phyloP scores from a whole-genome alignment of 495 filamentous ascomycete genomes.

The Lentithecium fluviatile region DNA sequence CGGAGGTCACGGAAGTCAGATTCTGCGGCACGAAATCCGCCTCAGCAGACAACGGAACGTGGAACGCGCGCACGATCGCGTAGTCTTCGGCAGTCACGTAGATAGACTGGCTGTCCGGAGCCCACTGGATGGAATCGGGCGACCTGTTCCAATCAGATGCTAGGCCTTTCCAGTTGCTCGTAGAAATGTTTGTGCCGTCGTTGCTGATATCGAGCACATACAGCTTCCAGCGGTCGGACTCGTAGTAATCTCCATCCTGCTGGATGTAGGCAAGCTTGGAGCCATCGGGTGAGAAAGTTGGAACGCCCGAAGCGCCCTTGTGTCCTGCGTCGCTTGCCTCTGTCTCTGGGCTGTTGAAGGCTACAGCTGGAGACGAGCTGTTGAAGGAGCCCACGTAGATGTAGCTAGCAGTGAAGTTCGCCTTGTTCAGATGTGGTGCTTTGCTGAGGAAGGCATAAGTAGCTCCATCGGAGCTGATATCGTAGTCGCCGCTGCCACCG shows the following conservation, averaged over 20 bases:
- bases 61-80: conserved; percentile 25
- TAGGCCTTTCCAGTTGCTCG: conserved; percentile 20
- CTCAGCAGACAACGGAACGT: conserved; percentile 9
- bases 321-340: conserved; percentile 41
- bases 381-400: conserved; percentile 69
- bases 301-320: conserved; percentile 67
- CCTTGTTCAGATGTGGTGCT: conserved; percentile 72
- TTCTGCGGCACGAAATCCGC: conserved; percentile 2
- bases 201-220: conserved; percentile 48
- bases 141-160: conserved; percentile 31
- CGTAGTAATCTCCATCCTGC: conserved; percentile 65
- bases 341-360: conserved; percentile 48
- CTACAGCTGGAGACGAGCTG: conserved; percentile 15
- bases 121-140: conserved; percentile 32
- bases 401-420: conserved; percentile 76
- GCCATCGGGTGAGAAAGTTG: conserved; percentile 72
- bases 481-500: conserved; percentile 58
- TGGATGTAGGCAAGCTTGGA: conserved; percentile 73
- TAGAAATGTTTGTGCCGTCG: not conserved
- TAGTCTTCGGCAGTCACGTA: conserved; percentile 39
- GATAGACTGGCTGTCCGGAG: conserved; percentile 31
- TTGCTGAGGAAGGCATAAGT: conserved; percentile 75
- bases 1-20: conserved; percentile 23
- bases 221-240: conserved; percentile 79
- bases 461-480: conserved; percentile 52